Evolutionary conservation across 305 asterid species (phyloP), one percentile per base, ranked within the genome.

Genomic region (Fraxinus angustifolia): DNA sequence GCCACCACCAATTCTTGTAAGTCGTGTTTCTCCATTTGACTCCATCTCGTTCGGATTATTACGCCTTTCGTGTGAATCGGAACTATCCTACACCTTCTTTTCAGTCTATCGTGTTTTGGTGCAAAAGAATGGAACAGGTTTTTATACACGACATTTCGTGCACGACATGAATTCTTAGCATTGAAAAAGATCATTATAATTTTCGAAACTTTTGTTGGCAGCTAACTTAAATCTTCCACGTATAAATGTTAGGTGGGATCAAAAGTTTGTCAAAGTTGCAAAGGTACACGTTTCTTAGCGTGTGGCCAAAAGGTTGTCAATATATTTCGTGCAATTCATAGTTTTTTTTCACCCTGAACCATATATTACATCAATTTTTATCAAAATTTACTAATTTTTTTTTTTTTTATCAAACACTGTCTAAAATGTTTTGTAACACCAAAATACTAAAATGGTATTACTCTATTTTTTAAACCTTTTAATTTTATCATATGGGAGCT

Each of bases 111-210:
- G 5, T 14, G 40, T 31, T 53, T 60, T 35, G 35, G 34, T 11
- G 65, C 21, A 38, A 28, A 36, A 38, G 21, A 68, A 3, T 26
- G 79, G 3, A 2, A 23, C 30, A n/a, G 16, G 3, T 10, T 23
- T 78, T 72, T 78, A 73, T 38, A 60, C 40, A 78, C 65, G 17
- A 50, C 50, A 26, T 73, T 38, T 45, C 79, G 85, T 82, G 40
- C 14, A 50, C 19, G 58, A 45, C 17, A 76, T 7, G 58, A 67
- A 30, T 58, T 74, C 75, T 33, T 19, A 19, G 3, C 8, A 19
- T 19, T 23, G 33, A 74, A 36, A 31, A 81, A 26, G 19, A 79
- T 72, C 17, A 21, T 42, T 62, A 65, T 62, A 45, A 30, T 40
- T 42, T 40, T n/a, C 36, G 10, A 36, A 50, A 17, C 16, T 12